Base-by-base conservation (phyloP, 495 filamentous ascomycete genomes). In the Lichina pygmaea region DNA sequence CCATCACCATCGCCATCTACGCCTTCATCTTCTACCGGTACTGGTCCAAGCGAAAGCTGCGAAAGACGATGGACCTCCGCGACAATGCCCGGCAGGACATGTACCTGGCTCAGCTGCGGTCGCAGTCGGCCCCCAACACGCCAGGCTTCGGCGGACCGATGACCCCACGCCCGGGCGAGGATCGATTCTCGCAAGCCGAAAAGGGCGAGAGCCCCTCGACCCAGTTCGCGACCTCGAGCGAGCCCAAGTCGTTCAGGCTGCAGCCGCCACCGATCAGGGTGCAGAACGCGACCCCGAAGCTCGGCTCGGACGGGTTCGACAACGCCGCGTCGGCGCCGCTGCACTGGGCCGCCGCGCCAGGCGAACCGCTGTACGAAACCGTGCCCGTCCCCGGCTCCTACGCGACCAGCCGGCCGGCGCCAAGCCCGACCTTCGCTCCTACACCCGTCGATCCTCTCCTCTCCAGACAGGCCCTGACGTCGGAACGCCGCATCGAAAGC, bases 41-140 rank as follows among this genome's bases (percentile, higher is more conserved):
- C 67, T 89, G 82, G 70, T 81, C 81, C 48, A 99, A 99, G 68
- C 78, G 81, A 57, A 73, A 75, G 53, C 80, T 99, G 47, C 77
- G 77, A 59, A 95, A 93, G 64, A 81, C 82, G 44, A 95, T 99
- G 86, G 80, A 93, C 59, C 62, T 78, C 54, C 86, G 89, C 52
- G 89, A 99, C 68, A 77, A 76, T 54, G 89, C 89, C 52, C 79
- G 89, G 48, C 81, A 76, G 51, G 85, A 93, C 56, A 68, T 97
- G 47, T 95, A 94, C 66, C 82, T 95, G 45, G 89, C 86, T 41
- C 89, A 95, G 55, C 73, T 95, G 7, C 83, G 81, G 51, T 67
- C 76, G 8, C 84, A 95, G 60, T 92, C 86, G 16, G 85, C 84
- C 9, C 86, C 86, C 44, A 94, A 95, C 65, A 93, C 86, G 0